Conservation (phyloP, 805 yeast genomes). For the Lipomyces sp. region DNA sequence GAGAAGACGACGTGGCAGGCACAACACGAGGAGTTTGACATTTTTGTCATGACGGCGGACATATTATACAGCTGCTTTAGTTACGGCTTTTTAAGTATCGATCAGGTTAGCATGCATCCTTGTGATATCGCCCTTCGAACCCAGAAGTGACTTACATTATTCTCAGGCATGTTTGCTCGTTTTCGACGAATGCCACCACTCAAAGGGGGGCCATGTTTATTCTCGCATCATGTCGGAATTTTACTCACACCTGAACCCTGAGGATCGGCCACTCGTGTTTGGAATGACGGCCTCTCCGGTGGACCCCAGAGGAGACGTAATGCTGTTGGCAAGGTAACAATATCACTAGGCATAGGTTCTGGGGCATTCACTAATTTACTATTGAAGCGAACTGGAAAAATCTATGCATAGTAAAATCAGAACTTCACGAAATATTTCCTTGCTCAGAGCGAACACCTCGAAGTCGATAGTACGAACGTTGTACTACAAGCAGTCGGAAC, state of each 20-base stretch:
- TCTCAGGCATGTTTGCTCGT: constrained; percentile 4
- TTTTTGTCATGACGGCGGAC: constrained; percentile 14
- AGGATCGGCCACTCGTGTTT: constrained; percentile 7
- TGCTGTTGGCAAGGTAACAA: background rate
- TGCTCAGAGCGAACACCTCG: background rate
- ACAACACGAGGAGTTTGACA: constrained; percentile 1
- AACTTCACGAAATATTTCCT: background rate
- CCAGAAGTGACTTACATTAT: too few relatives aligned
- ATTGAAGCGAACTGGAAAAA: background rate
- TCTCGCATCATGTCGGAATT: constrained; percentile 10
- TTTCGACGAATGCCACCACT: constrained; percentile 26
- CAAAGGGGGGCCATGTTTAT: constrained; percentile 8
- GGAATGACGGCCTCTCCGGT: constrained; percentile 21
- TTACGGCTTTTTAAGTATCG: constrained; percentile 2
- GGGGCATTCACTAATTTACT: too few relatives aligned
- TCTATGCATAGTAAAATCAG: background rate
- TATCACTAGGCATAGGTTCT: too few relatives aligned
- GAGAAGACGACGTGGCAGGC: background rate
- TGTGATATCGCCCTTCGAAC: too few relatives aligned
- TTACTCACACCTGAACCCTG: background rate
- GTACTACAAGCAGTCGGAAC: background rate
- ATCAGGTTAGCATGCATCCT: background rate
- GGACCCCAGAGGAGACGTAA: constrained; percentile 4
- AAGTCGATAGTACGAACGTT: background rate
- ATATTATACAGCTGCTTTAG: constrained; percentile 3